phyloP scores from a whole-genome alignment of 208 protist genomes.

The Wallacemonas rigidus region DNA sequence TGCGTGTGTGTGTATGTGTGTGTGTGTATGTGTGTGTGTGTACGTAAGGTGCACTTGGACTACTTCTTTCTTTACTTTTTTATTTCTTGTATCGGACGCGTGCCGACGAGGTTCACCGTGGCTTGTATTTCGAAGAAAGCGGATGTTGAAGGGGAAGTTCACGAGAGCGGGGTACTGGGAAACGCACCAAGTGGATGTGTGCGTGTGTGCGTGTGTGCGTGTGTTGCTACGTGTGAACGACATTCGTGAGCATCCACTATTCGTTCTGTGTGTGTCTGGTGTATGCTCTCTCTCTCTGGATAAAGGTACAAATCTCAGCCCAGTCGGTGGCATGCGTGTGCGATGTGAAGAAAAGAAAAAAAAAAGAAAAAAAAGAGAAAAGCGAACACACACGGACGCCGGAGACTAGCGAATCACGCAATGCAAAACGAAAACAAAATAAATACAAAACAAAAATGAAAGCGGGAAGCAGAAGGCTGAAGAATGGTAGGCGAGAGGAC shows the following conservation, averaged over 20 bases:
- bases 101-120: no score
- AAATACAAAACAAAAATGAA: conserved; percentile 11
- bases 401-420: conserved; percentile 18
- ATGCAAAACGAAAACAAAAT: conserved; percentile 22
- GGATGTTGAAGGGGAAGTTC: no score
- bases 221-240: no score
- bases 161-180: no score
- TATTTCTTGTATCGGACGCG: neutral
- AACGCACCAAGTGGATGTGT: no score
- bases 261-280: no score
- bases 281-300: no score
- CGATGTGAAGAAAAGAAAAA: neutral
- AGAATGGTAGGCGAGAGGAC: neutral
- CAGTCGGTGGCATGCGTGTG: no score
- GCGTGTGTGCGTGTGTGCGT: no score
- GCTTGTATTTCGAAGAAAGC: no score
- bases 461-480: neutral
- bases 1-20: conserved; percentile 14
- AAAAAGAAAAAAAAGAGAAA: conserved; percentile 25
- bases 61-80: neutral
- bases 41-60: neutral
- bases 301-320: no score
- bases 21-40: neutral
- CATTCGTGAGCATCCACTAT: no score
- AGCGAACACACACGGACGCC: conserved; percentile 12